These are phyloP conservation scores for Scenedesmus sp. DNA, from an alignment of 163 green algal species.

Conservation along the genomic window DNA sequence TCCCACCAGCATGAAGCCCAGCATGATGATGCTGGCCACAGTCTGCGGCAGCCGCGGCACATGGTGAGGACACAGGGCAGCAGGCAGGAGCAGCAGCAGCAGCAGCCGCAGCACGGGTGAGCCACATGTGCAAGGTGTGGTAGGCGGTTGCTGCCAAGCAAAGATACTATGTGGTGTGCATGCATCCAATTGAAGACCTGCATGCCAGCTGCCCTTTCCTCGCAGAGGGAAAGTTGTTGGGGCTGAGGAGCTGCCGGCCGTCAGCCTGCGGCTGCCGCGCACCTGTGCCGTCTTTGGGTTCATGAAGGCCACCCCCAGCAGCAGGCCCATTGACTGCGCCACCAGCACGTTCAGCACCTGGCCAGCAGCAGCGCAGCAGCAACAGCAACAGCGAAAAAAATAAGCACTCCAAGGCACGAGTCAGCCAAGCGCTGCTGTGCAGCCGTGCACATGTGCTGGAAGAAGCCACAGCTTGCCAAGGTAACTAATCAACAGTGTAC, in stretches of 20 bases:
- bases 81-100: conserved; percentile 56
- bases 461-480: too few species aligned
- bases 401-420: too few species aligned
- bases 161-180: too few species aligned
- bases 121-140: too few species aligned
- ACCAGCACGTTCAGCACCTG: conserved; percentile 56
- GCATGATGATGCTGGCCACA: conserved; percentile 79
- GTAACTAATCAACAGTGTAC: too few species aligned
- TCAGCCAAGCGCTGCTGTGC: too few species aligned
- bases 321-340: conserved; percentile 64
- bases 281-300: conserved; percentile 63
- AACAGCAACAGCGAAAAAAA: background rate
- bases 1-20: conserved; percentile 88
- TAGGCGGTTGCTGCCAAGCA: too few species aligned
- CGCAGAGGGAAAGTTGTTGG: too few species aligned
- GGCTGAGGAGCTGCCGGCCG: background rate
- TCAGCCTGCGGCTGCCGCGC: conserved; percentile 20
- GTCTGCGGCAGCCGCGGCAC: background rate
- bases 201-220: too few species aligned
- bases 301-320: conserved; percentile 70
- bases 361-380: too few species aligned
- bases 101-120: conserved; percentile 85
- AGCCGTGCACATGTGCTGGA: too few species aligned
- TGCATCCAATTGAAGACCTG: too few species aligned
- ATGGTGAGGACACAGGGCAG: background rate